A percentile compares a stretch with the other conserved stretches of the same genome.
phyloP scores from a whole-genome alignment of 2,329 filamentous ascomycete genomes.

The Verruconis gallopava region DNA sequence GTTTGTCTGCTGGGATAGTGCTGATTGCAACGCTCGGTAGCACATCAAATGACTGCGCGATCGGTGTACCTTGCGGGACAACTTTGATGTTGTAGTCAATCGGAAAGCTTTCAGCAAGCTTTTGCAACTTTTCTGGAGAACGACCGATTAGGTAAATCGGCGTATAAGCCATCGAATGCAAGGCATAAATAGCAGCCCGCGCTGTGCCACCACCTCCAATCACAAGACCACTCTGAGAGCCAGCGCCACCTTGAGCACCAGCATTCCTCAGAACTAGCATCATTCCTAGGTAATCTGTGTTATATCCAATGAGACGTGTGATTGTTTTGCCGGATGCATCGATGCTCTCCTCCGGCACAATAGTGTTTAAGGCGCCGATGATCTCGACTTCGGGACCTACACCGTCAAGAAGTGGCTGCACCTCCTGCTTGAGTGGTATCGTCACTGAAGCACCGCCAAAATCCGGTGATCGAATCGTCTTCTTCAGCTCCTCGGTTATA shows the following conservation, averaged over 20 bases:
- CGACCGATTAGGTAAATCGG: slow-evolving; percentile 83
- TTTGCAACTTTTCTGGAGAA: slow-evolving; percentile 52
- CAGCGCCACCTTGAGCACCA: slow-evolving; percentile 40
- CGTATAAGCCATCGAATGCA: slow-evolving; percentile 69
- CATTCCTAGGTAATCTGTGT: slow-evolving; percentile 96
- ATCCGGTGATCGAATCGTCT: slow-evolving; percentile 53
- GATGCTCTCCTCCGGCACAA: slow-evolving; percentile 46
- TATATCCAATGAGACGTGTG: slow-evolving; percentile 61
- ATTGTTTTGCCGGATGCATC: slow-evolving; percentile 28
- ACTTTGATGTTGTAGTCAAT: slow-evolving; percentile 54
- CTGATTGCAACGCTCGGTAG: slow-evolving; percentile 65
- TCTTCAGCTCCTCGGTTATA: slow-evolving; percentile 43
- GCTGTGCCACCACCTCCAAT: slow-evolving; percentile 88
- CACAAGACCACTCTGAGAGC: slow-evolving; percentile 49
- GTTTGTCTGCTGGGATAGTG: slow-evolving; percentile 79
- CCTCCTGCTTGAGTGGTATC: slow-evolving; percentile 84
- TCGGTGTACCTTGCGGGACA: slow-evolving; percentile 42
- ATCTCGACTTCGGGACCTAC: slow-evolving; percentile 63
- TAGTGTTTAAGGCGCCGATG: slow-evolving; percentile 92
- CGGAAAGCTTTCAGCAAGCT: slow-evolving; percentile 61
- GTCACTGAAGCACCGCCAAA: slow-evolving; percentile 95
- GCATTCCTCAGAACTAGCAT: slow-evolving; percentile 60
- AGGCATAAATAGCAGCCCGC: slow-evolving; percentile 77
- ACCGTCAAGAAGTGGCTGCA: slow-evolving; percentile 69
- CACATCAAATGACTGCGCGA: slow-evolving; percentile 32